phyloP scores from a whole-genome alignment of 768 basidiomycete species.

The Panellus pusillus region DNA sequence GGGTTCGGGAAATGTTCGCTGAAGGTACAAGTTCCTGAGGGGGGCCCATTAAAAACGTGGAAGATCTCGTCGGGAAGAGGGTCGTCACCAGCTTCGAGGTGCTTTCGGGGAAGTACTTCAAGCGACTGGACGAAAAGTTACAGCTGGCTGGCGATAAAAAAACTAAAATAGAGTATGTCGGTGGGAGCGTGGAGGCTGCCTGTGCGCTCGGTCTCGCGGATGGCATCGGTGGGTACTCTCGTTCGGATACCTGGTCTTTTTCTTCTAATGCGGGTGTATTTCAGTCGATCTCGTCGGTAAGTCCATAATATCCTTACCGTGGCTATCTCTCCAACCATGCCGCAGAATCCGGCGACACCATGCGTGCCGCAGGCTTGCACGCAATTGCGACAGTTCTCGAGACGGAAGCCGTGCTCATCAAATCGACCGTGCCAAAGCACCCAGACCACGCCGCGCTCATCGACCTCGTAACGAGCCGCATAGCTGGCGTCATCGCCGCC shows the following conservation, averaged over 20 bases:
- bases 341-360: conserved; percentile 96
- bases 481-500: conserved; percentile 90
- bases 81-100: conserved; percentile 95
- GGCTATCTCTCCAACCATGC: background rate
- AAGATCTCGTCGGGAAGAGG: conserved; percentile 86
- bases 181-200: conserved; percentile 97
- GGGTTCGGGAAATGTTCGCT: conserved; percentile 92
- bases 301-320: conserved; percentile 26
- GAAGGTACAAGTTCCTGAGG: conserved; percentile 89
- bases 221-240: conserved; percentile 74
- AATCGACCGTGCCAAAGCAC: conserved; percentile 64
- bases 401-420: conserved; percentile 92
- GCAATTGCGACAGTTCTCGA: conserved; percentile 88
- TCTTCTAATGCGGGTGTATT: background rate
- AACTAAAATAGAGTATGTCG: conserved; percentile 92
- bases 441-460: conserved; percentile 67
- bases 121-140: conserved; percentile 54
- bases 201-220: conserved; percentile 96
- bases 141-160: conserved; percentile 51
- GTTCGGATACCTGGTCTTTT: conserved; percentile 7
- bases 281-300: conserved; percentile 92
- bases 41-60: conserved; percentile 65
- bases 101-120: conserved; percentile 80
- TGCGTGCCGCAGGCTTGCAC: conserved; percentile 96
- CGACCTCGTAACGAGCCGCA: conserved; percentile 78